A percentile compares a stretch with the other conserved stretches of the same genome.
Evolutionary conservation across 2,329 filamentous ascomycete species (phyloP).

Genomic region (Fusarium heterosporum): DNA sequence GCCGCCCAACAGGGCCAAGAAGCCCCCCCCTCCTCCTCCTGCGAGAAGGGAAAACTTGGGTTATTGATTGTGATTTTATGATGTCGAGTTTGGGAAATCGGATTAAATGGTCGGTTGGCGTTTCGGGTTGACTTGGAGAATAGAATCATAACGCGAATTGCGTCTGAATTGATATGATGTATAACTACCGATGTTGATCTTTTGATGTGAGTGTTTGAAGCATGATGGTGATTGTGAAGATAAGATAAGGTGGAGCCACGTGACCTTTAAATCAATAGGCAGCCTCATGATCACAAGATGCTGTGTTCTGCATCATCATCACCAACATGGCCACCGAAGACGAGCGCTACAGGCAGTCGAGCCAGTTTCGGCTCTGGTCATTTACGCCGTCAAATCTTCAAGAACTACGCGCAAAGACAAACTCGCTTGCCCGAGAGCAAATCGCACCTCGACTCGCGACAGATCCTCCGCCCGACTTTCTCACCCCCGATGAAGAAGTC

Average conservation of each 20-base stretch:
- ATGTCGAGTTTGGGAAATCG: conserved; percentile 10
- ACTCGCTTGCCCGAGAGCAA: conserved; percentile 74
- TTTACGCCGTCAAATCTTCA: conserved; percentile 81
- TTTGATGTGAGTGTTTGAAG: not conserved
- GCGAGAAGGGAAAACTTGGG: conserved; percentile 49
- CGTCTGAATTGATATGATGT: conserved; percentile 35
- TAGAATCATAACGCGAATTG: conserved; percentile 36
- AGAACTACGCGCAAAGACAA: conserved; percentile 80
- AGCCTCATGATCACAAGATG: not conserved
- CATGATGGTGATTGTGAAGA: not conserved
- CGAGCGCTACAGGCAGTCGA: conserved; percentile 87
- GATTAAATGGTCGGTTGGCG: conserved; percentile 27
- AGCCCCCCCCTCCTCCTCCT: conserved; percentile 53
- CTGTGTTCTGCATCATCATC: conserved; percentile 8
- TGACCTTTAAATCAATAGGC: conserved; percentile 8
- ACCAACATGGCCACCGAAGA: conserved; percentile 84
- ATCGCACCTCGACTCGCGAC: conserved; percentile 68
- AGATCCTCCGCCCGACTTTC: conserved; percentile 75
- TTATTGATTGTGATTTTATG: conserved; percentile 30
- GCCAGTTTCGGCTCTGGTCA: conserved; percentile 93
- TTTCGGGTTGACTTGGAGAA: conserved; percentile 33
- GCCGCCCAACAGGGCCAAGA: too few relatives aligned
- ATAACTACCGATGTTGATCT: not conserved
- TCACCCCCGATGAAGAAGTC: conserved; percentile 86
- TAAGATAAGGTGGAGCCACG: conserved; percentile 36